Evolutionary conservation across 2,329 filamentous ascomycete genomes (phyloP).

Genomic region (Akanthomyces uredinophilus): DNA sequence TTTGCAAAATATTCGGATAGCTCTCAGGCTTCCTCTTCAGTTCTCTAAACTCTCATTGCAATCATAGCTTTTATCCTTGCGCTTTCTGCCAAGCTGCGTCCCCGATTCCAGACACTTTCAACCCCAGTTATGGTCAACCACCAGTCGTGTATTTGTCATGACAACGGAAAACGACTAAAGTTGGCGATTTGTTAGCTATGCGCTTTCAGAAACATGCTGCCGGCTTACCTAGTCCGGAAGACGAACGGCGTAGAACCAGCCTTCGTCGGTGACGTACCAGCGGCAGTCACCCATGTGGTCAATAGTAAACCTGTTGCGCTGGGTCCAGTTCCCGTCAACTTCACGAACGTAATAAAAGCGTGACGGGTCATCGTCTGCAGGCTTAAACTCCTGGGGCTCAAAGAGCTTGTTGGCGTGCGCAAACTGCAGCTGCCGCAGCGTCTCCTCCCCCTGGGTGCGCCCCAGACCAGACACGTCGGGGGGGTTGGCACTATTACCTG

Average conservation of each 20-base stretch:
- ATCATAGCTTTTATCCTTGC: neutral
- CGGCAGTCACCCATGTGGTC: slow-evolving; percentile 52
- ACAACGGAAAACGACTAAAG: neutral
- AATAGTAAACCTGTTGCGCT: slow-evolving; percentile 55
- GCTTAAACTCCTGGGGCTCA: slow-evolving; percentile 59
- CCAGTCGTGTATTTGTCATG: neutral
- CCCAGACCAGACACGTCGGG: slow-evolving; percentile 51
- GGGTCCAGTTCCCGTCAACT: slow-evolving; percentile 54
- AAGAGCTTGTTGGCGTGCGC: slow-evolving; percentile 46
- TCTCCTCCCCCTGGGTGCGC: slow-evolving; percentile 44
- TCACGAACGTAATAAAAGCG: slow-evolving; percentile 59
- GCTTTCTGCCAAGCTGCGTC: neutral
- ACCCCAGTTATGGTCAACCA: neutral
- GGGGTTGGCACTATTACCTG: slow-evolving; percentile 37
- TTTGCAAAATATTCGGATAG: slow-evolving; percentile 1
- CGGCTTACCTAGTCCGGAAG: slow-evolving; percentile 33
- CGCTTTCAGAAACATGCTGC: neutral
- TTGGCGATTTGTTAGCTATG: neutral
- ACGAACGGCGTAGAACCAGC: slow-evolving; percentile 57
- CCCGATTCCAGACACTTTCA: neutral
- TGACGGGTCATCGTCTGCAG: slow-evolving; percentile 53
- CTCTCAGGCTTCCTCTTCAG: neutral
- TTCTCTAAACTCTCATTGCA: neutral
- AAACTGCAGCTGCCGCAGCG: slow-evolving; percentile 43
- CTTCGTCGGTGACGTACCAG: slow-evolving; percentile 55